Percentiles rank a stretch among this genome's conserved stretches.
phyloP scores from a whole-genome alignment of 768 basidiomycete genomes.

The Panaeolus cyanescens region DNA sequence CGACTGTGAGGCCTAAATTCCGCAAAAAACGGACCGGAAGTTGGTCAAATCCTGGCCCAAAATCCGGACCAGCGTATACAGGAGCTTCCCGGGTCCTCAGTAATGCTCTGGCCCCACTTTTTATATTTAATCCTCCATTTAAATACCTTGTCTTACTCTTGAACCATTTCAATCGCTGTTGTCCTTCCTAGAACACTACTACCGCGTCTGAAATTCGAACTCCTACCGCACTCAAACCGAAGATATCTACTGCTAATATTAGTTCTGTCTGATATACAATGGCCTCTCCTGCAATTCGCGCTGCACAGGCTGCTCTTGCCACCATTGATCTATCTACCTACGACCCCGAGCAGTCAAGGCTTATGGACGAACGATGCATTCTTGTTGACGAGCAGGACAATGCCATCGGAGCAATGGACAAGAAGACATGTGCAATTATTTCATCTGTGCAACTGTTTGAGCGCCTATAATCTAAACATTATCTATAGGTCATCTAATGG shows the following conservation, averaged over 20 bases:
- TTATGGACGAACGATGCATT: constrained; percentile 97
- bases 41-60: too few species aligned
- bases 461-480: not conserved
- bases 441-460: not conserved
- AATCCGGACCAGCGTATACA: too few species aligned
- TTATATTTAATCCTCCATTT: not conserved
- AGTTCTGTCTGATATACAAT: constrained; percentile 27
- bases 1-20: too few species aligned
- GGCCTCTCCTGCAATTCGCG: constrained; percentile 62
- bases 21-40: not conserved
- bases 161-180: constrained; percentile 21
- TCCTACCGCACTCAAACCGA: constrained; percentile 3
- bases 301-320: constrained; percentile 65
- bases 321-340: constrained; percentile 80
- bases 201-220: constrained; percentile 20
- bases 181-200: constrained; percentile 13
- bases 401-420: constrained; percentile 84
- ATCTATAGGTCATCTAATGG: constrained; percentile 88
- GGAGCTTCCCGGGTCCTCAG: too few species aligned
- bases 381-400: constrained; percentile 87
- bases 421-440: constrained; percentile 85
- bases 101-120: not conserved
- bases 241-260: not conserved
- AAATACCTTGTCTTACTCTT: not conserved
- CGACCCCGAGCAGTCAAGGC: constrained; percentile 88